Base-by-base conservation (phyloP, 2,329 filamentous ascomycete genomes). In the Cladosporium oxysporum region DNA sequence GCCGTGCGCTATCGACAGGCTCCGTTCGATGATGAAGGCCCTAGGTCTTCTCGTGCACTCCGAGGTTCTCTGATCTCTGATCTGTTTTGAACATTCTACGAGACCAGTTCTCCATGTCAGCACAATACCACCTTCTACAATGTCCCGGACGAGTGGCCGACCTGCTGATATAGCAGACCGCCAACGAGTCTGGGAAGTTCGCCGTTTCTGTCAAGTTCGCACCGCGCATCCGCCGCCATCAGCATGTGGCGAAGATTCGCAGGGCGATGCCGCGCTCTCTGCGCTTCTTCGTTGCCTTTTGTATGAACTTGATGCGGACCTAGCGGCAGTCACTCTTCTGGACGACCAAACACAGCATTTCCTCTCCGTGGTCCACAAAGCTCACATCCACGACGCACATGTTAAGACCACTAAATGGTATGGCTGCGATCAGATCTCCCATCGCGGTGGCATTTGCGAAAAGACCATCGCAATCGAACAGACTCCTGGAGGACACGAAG, bases 281-380 rank as follows among this genome's bases (percentile, higher is more conserved):
- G 66, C 63, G 2, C 23, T 67, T 3, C 53, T 67, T 12, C 52
- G 63, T 6, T 67, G 66, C 18, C 26, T 67, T n/a, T 12, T 66
- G 4, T 59, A 66, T 41, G 63, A 66, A 29, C 31, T 67, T 3
- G 58, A 64, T 21, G 66, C 63, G 12, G 66, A 67, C 18, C 26
- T 67, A 8, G 64, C 66, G 2, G 53, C 50, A n/a, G n/a, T 67
- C 16, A 58, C 33, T 1, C 63, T 67, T 47, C 26, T 67, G 29
- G 66, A 67, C 59, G 66, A 67, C 12, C 26, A 57, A 12, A 66
- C 58, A 1, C 66, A 67, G 47, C 55, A 67, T 44, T 67, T 67
- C 18, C 31, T 67, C 12, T 44, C 66, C 11, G 63, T 65, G 5
- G 58, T 53, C 2, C 55, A 55, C 29, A 18, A 31, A 37, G 29